Evolutionary conservation across 2,329 filamentous ascomycete genomes (phyloP), one percentile per base, ranked within the genome.

Genomic region (Chalaropsis thielavioides): DNA sequence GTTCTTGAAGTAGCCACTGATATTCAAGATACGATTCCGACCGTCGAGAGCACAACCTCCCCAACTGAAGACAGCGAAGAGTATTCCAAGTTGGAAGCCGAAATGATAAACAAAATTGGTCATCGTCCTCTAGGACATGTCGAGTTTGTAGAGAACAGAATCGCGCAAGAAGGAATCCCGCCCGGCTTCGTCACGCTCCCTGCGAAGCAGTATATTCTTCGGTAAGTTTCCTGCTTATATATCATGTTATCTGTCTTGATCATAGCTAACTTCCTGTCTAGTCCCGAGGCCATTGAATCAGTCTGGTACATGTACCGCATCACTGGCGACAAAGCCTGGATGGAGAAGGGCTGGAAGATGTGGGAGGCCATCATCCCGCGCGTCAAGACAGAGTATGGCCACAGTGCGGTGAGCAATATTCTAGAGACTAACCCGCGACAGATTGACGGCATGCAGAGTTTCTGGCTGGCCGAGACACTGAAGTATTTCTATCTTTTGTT

Each of bases 401-500:
- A 90, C 75, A 86, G 83, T 11, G 89, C 88, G 44, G 83, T 94
- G 64, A 74, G 79, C 60, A 83, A 89, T 71, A 86, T 92, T 13
- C 75, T 80, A 27, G 65, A 68, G 5, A 66, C 74, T 1, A 73
- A 78, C 19, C 74, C 79, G 0, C 70, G 70, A 10, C 76, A 79
- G 64, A 72, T 74, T 46, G 83, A 91, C 72, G 78, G 79, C 69
- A 92, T 92, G 88, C 88, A 95, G 76, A 92, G 88, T 71, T 95
- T 95, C 74, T 96, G 91, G 89, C 79, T 90, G 67, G 88, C 88
- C 2, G 91, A 96, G 79, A 96, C 90, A 49, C 77, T 96, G 70
- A 96, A 95, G 78, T 95, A 95, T 72, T 95, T 94, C 69, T 96
- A 90, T 73, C 74, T 96, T 65, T 79, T 95, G 61, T 96, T 89